Evolutionary conservation across 148 eudicot species (phyloP).

Genomic region (Amaranthus palmeri): DNA sequence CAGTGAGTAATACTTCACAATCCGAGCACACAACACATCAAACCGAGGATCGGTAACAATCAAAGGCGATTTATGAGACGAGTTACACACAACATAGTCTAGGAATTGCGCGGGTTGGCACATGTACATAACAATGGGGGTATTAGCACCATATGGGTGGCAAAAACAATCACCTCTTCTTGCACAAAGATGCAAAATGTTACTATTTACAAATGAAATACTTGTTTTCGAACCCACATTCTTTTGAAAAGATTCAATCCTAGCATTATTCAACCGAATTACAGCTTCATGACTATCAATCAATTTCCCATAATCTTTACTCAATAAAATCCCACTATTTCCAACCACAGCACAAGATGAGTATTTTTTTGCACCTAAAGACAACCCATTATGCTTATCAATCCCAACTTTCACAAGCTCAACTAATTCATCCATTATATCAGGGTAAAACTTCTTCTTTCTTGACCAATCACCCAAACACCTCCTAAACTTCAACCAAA

Average conservation of each 20-base stretch:
- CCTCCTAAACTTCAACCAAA: slow-evolving; percentile 38
- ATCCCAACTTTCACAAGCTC: slow-evolving; percentile 31
- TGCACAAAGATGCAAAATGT: slow-evolving; percentile 71
- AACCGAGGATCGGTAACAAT: slow-evolving; percentile 62
- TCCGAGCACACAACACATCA: slow-evolving; percentile 58
- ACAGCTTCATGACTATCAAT: slow-evolving; percentile 73
- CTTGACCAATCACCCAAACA: slow-evolving; percentile 55
- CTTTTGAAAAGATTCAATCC: slow-evolving; percentile 32
- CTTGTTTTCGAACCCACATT: slow-evolving; percentile 72
- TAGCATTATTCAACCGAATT: slow-evolving; percentile 79
- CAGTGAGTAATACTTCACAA: slow-evolving; percentile 86
- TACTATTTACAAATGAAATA: slow-evolving; percentile 78
- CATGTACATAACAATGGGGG: slow-evolving; percentile 74
- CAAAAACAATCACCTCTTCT: slow-evolving; percentile 66
- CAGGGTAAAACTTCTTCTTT: slow-evolving; percentile 36
- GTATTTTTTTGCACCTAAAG: slow-evolving; percentile 22
- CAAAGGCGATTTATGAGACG: slow-evolving; percentile 63
- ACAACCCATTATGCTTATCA: slow-evolving; percentile 28
- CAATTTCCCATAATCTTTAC: slow-evolving; percentile 39
- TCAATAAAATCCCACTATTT: slow-evolving; percentile 82
- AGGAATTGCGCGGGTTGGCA: slow-evolving; percentile 83
- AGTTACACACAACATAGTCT: slow-evolving; percentile 65
- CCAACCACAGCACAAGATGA: slow-evolving; percentile 91
- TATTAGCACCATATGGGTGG: slow-evolving; percentile 67
- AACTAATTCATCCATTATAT: slow-evolving; percentile 45